Percentiles rank a stretch among this genome's conserved stretches.
Evolutionary conservation across 768 basidiomycete genomes (phyloP).

Genomic region (Termitomyces eurrhizus): DNA sequence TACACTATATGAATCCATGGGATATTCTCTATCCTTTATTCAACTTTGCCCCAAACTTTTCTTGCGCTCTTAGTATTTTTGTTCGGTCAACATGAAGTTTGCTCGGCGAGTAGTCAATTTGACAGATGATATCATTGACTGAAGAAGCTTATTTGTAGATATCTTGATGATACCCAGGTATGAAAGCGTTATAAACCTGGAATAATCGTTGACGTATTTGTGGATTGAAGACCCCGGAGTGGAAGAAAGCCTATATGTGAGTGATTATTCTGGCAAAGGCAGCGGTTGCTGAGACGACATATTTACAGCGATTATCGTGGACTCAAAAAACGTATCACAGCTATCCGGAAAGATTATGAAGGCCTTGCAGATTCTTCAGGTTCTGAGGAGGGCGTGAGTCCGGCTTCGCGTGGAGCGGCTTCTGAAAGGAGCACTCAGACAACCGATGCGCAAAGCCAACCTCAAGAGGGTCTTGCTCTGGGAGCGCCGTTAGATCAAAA

Average conservation of each 20-base stretch:
- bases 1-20: not conserved
- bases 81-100: not conserved
- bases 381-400: constrained; percentile 13
- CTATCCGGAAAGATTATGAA: constrained; percentile 41
- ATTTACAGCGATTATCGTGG: constrained; percentile 61
- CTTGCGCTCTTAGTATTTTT: not conserved
- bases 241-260: constrained; percentile 68
- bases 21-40: not conserved
- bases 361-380: constrained; percentile 19
- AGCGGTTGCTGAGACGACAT: constrained; percentile 1
- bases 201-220: not conserved
- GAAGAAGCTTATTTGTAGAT: not conserved
- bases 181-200: not conserved
- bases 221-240: constrained; percentile 59
- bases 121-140: not conserved
- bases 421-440: not conserved
- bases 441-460: not conserved
- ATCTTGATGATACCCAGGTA: constrained; percentile 8
- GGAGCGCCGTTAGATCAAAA: not conserved
- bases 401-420: not conserved
- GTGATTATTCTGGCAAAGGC: constrained; percentile 13
- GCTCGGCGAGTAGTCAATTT: not conserved
- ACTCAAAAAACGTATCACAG: constrained; percentile 63
- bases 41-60: not conserved
- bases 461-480: not conserved